These are phyloP conservation scores for Echeveria elegans DNA, from an alignment of 164 flowering plant genomes.

Conservation along the genomic window DNA sequence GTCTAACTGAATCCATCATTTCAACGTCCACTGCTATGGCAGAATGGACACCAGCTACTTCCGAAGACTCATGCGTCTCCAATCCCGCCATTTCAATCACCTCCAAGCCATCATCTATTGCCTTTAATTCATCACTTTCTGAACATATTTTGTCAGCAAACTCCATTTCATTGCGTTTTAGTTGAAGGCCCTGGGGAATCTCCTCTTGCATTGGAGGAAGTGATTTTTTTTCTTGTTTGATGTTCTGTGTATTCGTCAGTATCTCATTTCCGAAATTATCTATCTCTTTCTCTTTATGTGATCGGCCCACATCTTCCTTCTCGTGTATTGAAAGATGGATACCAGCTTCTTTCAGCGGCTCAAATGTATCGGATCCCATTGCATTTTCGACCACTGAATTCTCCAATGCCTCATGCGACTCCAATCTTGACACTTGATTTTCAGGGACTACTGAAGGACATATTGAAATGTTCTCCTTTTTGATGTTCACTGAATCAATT, in stretches of 20 bases:
- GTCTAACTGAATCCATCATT: constrained; percentile 1
- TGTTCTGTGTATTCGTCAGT: background rate
- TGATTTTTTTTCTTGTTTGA: constrained; percentile 7
- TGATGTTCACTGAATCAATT: background rate
- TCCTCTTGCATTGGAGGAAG: background rate
- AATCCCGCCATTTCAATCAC: background rate
- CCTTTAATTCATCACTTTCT: constrained; percentile 10
- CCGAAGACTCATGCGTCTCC: background rate
- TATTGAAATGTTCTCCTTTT: background rate
- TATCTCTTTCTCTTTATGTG: constrained; percentile 13
- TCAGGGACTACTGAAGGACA: background rate
- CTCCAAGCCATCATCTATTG: background rate
- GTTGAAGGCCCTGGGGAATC: constrained; percentile 3
- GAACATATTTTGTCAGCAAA: constrained; percentile 8
- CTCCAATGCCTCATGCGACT: background rate
- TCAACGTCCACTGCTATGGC: constrained; percentile 7
- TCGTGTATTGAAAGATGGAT: background rate
- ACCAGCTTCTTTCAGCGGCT: background rate
- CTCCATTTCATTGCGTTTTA: constrained; percentile 6
- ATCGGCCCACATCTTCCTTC: constrained; percentile 8
- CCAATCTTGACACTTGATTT: background rate
- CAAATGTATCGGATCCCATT: background rate
- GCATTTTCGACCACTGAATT: constrained; percentile 7
- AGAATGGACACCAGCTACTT: constrained; percentile 1
- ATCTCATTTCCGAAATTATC: background rate